Conservation (phyloP, 106 monocot genomes). For the Allium cepa region DNA sequence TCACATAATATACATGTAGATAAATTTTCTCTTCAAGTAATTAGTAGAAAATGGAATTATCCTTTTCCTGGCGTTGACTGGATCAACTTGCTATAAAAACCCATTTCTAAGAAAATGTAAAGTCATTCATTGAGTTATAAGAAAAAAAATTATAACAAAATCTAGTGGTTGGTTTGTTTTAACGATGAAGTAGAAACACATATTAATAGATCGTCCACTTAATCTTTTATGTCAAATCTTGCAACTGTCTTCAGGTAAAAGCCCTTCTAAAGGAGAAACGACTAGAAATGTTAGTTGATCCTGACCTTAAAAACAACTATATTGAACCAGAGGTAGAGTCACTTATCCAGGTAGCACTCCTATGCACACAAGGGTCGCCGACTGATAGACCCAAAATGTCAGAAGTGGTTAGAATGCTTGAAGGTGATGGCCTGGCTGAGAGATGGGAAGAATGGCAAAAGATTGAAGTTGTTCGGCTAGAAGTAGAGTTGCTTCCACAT, state of each 20-base stretch:
- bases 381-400: constrained; percentile 83
- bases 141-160: too few species aligned
- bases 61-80: too few species aligned
- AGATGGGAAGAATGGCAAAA: constrained; percentile 91
- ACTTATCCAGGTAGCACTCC: constrained; percentile 77
- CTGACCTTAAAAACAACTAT: constrained; percentile 58
- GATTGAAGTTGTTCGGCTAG: constrained; percentile 45
- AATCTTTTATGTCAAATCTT: neutral
- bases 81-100: too few species aligned
- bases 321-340: constrained; percentile 69
- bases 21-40: too few species aligned
- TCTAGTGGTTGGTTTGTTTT: too few species aligned
- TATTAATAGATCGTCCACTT: too few species aligned
- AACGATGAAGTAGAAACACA: too few species aligned
- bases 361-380: constrained; percentile 70
- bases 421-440: constrained; percentile 83
- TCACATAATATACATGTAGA: too few species aligned
- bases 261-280: constrained; percentile 65
- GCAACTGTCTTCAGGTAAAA: constrained; percentile 46
- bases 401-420: constrained; percentile 88
- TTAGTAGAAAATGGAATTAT: too few species aligned
- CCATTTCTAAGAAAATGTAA: too few species aligned
- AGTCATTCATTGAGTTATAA: too few species aligned
- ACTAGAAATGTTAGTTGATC: constrained; percentile 68
- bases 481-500: constrained; percentile 31